Base-by-base conservation (phyloP, 495 filamentous ascomycete species). In the Xylaria acuta region DNA sequence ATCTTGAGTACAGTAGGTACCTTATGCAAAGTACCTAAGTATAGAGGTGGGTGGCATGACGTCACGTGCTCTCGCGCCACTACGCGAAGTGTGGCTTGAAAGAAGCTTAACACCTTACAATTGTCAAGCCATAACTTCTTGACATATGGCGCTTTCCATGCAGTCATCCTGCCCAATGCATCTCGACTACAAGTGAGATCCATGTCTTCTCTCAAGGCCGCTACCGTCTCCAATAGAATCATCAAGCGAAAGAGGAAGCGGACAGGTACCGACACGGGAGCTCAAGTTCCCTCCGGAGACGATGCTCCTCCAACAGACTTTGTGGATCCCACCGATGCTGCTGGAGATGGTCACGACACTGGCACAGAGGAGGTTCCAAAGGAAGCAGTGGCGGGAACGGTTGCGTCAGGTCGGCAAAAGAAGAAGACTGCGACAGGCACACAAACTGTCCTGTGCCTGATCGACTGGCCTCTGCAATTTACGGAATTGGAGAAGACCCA, bases 391-490 rank as follows among this genome's bases (percentile, higher is more conserved):
- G 20, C 74, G 6, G 53, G 45, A 36, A 71, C 73, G 25, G 43
- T 22, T 20, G 18, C 7, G n/a, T 27, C 59, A 18, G n/a, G 56
- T 30, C 73, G 64, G 3, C 69, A 73, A 62, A 67, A 72, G 58
- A 76, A 75, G 66, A 80, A 78, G 67, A 25, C 56, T 22, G 30
- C 56, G 8, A 9, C 60, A 18, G 56, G 20, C 45, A 36, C 14
- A 20, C 60, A 73, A 38, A 14, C 14, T 32, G 70, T 76, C 43
- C 64, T 75, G 49, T 78, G 76, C 32, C 49, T 63, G 25, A 77
- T 80, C 51, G 74, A 90, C 51, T 97, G 94, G 94, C 95, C 96
- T 0, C 85, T 88, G 1, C 82, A 85, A 66, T 93, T 98, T 79
- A 90, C 88, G 54, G 82, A 84, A 49, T 87, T 99, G 9, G 88